A percentile compares a stretch with the other conserved stretches of the same genome.
Evolutionary conservation across 192 early-diverging fungal genomes (phyloP).

Genomic region (Coemansia sp.): DNA sequence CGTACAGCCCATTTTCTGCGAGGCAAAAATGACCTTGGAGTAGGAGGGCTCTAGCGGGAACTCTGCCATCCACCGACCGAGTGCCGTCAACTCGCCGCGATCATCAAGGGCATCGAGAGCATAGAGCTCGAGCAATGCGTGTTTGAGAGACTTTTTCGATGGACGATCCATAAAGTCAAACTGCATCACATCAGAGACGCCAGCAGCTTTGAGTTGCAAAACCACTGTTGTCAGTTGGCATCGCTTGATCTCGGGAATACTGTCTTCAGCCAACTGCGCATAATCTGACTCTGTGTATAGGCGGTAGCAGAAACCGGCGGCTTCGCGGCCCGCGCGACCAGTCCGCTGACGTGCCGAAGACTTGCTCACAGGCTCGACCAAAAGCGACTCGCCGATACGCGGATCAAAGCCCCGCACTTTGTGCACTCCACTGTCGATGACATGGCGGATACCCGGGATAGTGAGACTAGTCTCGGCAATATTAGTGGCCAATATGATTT

Average conservation of each 20-base stretch:
- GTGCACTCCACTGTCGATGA: slow-evolving; percentile 91
- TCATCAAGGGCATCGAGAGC: slow-evolving; percentile 88
- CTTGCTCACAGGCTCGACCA: slow-evolving; percentile 88
- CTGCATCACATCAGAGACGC: slow-evolving; percentile 81
- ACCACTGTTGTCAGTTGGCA: slow-evolving; percentile 88
- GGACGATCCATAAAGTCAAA: slow-evolving; percentile 98
- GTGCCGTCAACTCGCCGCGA: slow-evolving; percentile 71
- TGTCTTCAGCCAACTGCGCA: slow-evolving; percentile 72
- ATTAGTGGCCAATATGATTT: slow-evolving; percentile 95
- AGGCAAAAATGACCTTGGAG: slow-evolving; percentile 88
- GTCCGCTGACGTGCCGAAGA: slow-evolving; percentile 88
- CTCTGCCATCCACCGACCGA: slow-evolving; percentile 84
- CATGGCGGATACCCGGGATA: slow-evolving; percentile 92
- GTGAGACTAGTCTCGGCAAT: slow-evolving; percentile 99
- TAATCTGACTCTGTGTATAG: slow-evolving; percentile 90
- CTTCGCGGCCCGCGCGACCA: slow-evolving; percentile 97
- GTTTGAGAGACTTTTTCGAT: slow-evolving; percentile 69
- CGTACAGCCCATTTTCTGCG: slow-evolving; percentile 76
- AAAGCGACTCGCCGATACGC: slow-evolving; percentile 88
- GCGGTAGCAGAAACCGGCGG: slow-evolving; percentile 88
- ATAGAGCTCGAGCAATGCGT: slow-evolving; percentile 88
- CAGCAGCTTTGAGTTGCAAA: slow-evolving; percentile 89
- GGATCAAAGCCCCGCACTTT: slow-evolving; percentile 92
- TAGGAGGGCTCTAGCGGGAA: slow-evolving; percentile 92
- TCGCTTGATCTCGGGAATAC: slow-evolving; percentile 92